Base-by-base conservation (phyloP, 345 rosid genomes). In the Heritiera littoralis region DNA sequence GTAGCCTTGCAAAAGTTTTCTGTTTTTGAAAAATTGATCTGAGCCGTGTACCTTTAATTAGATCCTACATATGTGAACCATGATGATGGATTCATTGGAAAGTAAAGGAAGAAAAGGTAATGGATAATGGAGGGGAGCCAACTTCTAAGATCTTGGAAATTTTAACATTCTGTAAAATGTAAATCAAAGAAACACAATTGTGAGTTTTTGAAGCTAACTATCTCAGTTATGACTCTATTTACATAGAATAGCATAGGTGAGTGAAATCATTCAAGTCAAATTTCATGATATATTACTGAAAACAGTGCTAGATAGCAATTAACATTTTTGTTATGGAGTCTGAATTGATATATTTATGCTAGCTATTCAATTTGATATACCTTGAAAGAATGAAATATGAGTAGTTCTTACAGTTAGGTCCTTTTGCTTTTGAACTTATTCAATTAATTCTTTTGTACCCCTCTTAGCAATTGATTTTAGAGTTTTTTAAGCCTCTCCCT, bases 151-250 rank as follows among this genome's bases (percentile, higher is more conserved):
- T 67, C 52, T 43, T 67, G 28, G 11, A 9, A 68, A 12, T 23
- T 70, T 70, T 70, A 23, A 70, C n/a, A 48, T 48, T 49, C 4
- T 38, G 17, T 23, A 65, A 48, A 65, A 38, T 15, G 20, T 38
- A 65, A 65, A 65, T 65, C 10, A 1, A 65, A 15, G 48, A 9
- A 23, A 28, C 38, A 40, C 45, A 68, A 40, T 15, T 15, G n/a
- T 63, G 70, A 40, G 48, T 69, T 69, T 69, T 46, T 20, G 55
- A 69, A 46, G 6, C 38, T 20, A 69, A 69, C 38, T 49, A 23
- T 2, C 2, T 66, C 48, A 66, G 8, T 15, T 38, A 15, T 66
- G 13, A 40, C 48, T 46, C 10, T 23, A 20, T 43, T 11, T 46
- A 43, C 40, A n/a, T 20, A 23, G 38, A 72, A 7, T 68, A 32